Conservation (phyloP, 805 yeast genomes). For the Pichia cabralensis region DNA sequence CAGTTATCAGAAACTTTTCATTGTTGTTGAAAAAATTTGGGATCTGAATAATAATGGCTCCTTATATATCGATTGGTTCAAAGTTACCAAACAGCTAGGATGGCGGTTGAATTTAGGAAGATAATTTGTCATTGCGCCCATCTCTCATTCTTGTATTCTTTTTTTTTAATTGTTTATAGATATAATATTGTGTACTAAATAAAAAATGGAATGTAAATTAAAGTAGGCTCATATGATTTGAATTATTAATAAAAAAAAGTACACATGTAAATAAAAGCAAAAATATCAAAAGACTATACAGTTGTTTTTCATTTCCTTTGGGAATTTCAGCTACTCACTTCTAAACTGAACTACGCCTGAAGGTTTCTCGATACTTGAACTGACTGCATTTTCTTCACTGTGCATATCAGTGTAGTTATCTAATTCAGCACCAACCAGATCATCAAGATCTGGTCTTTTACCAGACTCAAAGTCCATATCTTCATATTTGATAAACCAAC, state of each 20-base stretch:
- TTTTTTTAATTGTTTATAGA: background rate
- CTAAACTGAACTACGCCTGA: too few relatives aligned
- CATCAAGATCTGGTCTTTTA: constrained; percentile 29
- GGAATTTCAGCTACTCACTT: too few relatives aligned
- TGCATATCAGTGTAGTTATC: constrained; percentile 2
- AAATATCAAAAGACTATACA: too few relatives aligned
- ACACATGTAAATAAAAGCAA: too few relatives aligned
- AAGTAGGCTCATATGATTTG: too few relatives aligned
- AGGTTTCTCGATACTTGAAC: background rate
- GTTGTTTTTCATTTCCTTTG: too few relatives aligned
- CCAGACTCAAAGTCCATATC: constrained; percentile 46
- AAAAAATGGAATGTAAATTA: too few relatives aligned
- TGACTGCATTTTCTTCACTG: background rate
- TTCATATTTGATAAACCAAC: constrained; percentile 25
- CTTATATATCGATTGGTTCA: constrained; percentile 31
- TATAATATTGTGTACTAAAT: background rate
- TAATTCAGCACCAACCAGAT: constrained; percentile 10
- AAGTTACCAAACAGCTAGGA: constrained; percentile 27
- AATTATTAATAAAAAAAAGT: too few relatives aligned
- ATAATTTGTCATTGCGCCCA: too few relatives aligned
- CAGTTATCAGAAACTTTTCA: constrained; percentile 22
- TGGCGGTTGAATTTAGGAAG: constrained; percentile 26
- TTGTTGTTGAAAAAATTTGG: constrained; percentile 28
- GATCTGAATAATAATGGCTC: constrained; percentile 25
- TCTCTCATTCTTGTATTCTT: too few relatives aligned